Conservation (phyloP, 163 green algal genomes). For the Scenedesmus sp. region DNA sequence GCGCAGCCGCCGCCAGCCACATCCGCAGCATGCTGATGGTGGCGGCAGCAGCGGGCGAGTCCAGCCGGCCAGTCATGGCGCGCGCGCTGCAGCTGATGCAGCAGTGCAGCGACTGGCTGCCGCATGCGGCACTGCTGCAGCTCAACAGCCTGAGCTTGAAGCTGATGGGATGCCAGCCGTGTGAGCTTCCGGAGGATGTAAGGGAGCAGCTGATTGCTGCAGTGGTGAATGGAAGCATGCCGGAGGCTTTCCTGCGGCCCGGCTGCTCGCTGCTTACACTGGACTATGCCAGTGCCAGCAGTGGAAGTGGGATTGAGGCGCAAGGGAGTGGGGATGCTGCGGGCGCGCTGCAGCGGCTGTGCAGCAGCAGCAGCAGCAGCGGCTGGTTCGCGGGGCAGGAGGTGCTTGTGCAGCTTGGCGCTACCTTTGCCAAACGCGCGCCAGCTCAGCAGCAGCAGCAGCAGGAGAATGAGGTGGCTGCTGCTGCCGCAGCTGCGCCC, state of each 20-base stretch:
- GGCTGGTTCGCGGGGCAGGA: neutral
- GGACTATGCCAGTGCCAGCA: neutral
- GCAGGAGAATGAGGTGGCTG: neutral
- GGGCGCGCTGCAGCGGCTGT: neutral
- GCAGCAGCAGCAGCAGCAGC: neutral
- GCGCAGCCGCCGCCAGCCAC: neutral
- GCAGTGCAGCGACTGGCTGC: conserved; percentile 4
- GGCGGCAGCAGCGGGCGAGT: neutral
- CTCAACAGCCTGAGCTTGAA: neutral
- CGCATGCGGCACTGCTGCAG: conserved; percentile 4
- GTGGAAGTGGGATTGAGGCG: neutral
- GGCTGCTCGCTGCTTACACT: neutral
- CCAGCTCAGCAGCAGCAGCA: neutral
- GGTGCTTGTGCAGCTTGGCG: neutral
- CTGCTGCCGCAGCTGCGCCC: neutral
- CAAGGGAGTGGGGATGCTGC: neutral
- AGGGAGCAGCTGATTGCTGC: neutral
- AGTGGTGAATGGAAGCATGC: neutral
- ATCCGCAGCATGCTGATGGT: conserved; percentile 7
- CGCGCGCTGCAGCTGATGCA: conserved; percentile 14
- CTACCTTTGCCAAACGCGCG: neutral
- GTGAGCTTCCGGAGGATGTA: neutral
- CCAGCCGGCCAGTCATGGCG: neutral
- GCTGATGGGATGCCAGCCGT: neutral
- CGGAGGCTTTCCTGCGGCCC: conserved; percentile 5